These are phyloP conservation scores for Solanum pimpinellifolium DNA, from an alignment of 257 asterid genomes.

Conservation along the genomic window DNA sequence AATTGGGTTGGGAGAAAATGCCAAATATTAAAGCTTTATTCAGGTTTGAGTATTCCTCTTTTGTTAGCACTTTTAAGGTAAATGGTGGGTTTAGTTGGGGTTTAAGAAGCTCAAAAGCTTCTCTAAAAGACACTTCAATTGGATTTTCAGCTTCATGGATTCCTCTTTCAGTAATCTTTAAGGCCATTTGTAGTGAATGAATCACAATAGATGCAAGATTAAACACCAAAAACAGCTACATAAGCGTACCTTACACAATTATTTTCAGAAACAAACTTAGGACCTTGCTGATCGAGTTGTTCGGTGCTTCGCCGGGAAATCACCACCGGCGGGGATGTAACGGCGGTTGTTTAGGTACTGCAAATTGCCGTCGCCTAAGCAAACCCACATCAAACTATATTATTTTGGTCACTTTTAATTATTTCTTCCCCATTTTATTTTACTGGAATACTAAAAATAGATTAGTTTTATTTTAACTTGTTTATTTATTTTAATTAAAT, in stretches of 20 bases:
- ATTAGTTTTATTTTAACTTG: too few relatives aligned
- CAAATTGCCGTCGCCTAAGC: neutral
- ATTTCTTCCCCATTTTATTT: neutral
- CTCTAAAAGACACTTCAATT: conserved; percentile 39
- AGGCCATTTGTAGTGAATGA: conserved; percentile 16
- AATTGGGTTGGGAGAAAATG: conserved; percentile 39
- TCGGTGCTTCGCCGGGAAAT: neutral
- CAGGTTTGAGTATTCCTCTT: conserved; percentile 38
- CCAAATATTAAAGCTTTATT: conserved; percentile 65
- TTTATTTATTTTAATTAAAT: too few relatives aligned
- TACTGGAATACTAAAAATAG: neutral
- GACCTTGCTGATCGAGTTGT: neutral
- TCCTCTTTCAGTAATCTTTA: conserved; percentile 15
- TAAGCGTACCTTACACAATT: neutral
- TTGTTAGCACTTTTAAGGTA: conserved; percentile 42
- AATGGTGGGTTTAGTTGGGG: conserved; percentile 65
- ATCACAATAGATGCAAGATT: neutral
- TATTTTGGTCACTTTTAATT: neutral
- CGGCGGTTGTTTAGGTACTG: neutral
- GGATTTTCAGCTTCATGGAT: conserved; percentile 46
- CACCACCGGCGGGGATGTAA: neutral
- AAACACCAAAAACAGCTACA: neutral
- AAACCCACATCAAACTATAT: too few relatives aligned
- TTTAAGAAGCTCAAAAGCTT: conserved; percentile 40
- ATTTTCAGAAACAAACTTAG: neutral